Conservation (phyloP, 331 rosid genomes). For the Quercus tomentella region DNA sequence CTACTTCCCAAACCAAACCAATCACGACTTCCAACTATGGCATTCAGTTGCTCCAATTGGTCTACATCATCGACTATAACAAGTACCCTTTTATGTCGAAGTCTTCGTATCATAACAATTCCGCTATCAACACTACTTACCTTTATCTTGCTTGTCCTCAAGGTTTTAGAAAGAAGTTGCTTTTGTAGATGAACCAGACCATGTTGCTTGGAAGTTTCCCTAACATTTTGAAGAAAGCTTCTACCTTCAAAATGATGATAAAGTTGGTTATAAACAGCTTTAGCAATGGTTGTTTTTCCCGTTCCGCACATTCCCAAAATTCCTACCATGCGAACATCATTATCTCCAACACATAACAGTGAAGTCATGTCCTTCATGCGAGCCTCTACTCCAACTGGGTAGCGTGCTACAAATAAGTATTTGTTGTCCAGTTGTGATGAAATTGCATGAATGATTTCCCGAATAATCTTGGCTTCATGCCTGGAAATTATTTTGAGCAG, state of each 20-base stretch:
- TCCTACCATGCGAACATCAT: neutral
- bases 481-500: neutral
- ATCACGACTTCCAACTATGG: neutral
- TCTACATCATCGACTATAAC: neutral
- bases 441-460: neutral
- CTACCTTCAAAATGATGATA: neutral
- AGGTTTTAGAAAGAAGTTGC: neutral
- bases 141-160: neutral
- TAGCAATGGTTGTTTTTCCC: neutral
- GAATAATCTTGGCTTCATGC: slow-evolving; percentile 2
- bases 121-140: neutral
- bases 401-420: neutral
- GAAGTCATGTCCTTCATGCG: neutral
- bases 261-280: neutral
- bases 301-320: neutral
- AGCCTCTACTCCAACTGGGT: neutral
- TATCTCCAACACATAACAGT: neutral
- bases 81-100: neutral
- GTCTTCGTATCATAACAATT: neutral
- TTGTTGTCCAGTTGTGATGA: neutral
- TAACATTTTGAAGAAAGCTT: neutral
- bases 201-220: neutral
- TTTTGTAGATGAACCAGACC: neutral
- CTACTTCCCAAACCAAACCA: slow-evolving; percentile 10
- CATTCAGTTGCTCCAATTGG: neutral